A percentile compares a stretch with the other conserved stretches of the same genome.
phyloP scores from a whole-genome alignment of 1,284 basidiomycete species.

The Boletus nobilissimus region DNA sequence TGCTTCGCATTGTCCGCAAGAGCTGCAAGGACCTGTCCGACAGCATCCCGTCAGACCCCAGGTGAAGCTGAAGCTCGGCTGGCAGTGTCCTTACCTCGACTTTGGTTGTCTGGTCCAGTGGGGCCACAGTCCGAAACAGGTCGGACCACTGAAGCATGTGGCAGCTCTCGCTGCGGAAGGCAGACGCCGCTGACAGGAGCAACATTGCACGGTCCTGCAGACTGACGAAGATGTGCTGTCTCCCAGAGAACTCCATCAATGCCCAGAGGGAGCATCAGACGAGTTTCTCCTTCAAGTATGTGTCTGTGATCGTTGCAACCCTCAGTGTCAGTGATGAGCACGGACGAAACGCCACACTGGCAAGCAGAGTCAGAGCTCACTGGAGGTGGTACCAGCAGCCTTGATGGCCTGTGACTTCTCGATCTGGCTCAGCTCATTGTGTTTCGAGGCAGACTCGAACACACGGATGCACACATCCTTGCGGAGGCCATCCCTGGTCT shows the following conservation, averaged over 20 bases:
- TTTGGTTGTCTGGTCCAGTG: slow-evolving; percentile 6
- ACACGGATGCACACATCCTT: slow-evolving; percentile 21
- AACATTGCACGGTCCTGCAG: slow-evolving; percentile 32
- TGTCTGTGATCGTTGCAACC: slow-evolving; percentile 15
- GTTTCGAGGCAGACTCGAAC: slow-evolving; percentile 27
- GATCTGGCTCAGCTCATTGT: slow-evolving; percentile 30
- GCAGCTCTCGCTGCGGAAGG: not conserved
- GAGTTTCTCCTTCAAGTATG: slow-evolving; percentile 32
- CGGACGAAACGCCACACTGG: too few relatives aligned
- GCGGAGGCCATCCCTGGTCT: slow-evolving; percentile 15
- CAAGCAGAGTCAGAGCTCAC: too few relatives aligned
- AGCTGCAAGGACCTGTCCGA: too few relatives aligned
- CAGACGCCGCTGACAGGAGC: not conserved
- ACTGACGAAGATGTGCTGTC: slow-evolving; percentile 17
- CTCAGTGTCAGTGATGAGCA: too few relatives aligned
- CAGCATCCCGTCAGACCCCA: too few relatives aligned
- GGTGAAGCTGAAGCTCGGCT: too few relatives aligned
- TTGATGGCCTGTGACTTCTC: slow-evolving; percentile 31
- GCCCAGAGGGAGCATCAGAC: slow-evolving; percentile 19
- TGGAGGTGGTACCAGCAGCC: slow-evolving; percentile 34
- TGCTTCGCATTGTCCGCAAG: too few relatives aligned
- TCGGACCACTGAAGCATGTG: slow-evolving; percentile 2
- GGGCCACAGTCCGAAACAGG: not conserved
- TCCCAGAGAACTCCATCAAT: slow-evolving; percentile 10
- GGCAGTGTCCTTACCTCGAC: not conserved